Percentiles rank a stretch among this genome's conserved stretches.
These are phyloP conservation scores for Saksenaea oblongispora DNA, from an alignment of 371 early-diverging fungal species.

Conservation along the genomic window DNA sequence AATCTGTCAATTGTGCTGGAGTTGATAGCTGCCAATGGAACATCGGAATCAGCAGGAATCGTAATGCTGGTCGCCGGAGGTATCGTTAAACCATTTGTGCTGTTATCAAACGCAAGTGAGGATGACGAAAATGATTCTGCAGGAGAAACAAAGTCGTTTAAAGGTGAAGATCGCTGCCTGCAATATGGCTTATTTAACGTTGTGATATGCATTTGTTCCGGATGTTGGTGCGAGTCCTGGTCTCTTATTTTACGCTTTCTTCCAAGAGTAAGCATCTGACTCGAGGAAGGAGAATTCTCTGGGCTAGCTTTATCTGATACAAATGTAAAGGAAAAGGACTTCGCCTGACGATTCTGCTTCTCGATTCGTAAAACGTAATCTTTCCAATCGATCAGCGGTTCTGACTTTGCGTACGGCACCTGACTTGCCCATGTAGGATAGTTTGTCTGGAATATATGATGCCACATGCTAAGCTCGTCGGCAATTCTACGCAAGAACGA, in stretches of 20 bases:
- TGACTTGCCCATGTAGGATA: slow-evolving; percentile 33
- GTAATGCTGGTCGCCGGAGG: neutral
- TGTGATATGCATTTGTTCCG: neutral
- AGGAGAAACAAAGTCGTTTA: neutral
- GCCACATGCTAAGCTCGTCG: slow-evolving; percentile 35
- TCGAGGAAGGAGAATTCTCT: slow-evolving; percentile 1
- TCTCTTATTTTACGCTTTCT: neutral
- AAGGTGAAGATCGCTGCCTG: neutral
- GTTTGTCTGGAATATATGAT: slow-evolving; percentile 22
- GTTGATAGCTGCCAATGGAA: neutral
- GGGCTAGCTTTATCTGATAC: slow-evolving; percentile 19
- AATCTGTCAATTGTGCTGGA: neutral
- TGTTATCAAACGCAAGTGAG: neutral
- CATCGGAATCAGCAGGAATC: slow-evolving; percentile 1
- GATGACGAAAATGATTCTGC: neutral
- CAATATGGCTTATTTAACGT: neutral
- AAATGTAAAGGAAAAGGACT: slow-evolving; percentile 20
- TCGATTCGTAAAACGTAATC: slow-evolving; percentile 26
- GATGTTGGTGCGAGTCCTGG: neutral
- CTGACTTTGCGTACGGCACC: slow-evolving; percentile 21
- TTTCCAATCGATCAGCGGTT: slow-evolving; percentile 37
- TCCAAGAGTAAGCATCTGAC: neutral
- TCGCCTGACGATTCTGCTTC: slow-evolving; percentile 16
- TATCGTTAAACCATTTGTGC: neutral
- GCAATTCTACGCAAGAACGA: slow-evolving; percentile 14